Evolutionary conservation across 495 filamentous ascomycete species (phyloP).

Genomic region (Parachaetomium inaequale): DNA sequence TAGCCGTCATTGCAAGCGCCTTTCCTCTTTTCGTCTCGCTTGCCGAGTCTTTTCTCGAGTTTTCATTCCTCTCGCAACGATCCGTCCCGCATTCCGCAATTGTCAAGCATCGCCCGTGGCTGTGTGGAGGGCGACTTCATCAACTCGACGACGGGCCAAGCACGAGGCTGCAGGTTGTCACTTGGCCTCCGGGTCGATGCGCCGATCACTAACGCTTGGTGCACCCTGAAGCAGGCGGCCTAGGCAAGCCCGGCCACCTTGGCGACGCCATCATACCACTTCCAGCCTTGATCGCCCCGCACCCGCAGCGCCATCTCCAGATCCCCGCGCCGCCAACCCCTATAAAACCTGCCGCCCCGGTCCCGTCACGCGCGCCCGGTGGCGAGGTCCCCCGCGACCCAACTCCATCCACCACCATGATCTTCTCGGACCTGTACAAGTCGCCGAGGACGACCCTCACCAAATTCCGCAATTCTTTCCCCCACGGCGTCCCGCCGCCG

Average conservation of each 20-base stretch:
- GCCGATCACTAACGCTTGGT: constrained; percentile 27
- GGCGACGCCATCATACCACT: constrained; percentile 33
- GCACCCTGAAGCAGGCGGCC: constrained; percentile 13
- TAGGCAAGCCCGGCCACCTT: constrained; percentile 21
- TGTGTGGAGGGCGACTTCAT: not conserved
- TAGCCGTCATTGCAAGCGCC: not conserved
- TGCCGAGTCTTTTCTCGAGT: not conserved
- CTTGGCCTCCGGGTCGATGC: constrained; percentile 23
- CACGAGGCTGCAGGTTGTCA: constrained; percentile 7
- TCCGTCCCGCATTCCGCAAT: not conserved
- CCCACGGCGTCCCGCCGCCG: constrained; percentile 22
- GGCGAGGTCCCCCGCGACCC: constrained; percentile 15
- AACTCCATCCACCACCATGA: constrained; percentile 30
- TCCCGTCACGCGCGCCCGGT: constrained; percentile 24
- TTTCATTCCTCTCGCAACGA: not conserved
- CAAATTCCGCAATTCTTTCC: constrained; percentile 39
- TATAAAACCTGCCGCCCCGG: constrained; percentile 25
- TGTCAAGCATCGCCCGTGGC: not conserved
- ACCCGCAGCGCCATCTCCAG: constrained; percentile 17
- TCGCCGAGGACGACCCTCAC: constrained; percentile 38
- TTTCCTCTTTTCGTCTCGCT: not conserved
- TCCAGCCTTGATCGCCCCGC: constrained; percentile 28
- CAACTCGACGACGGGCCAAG: not conserved
- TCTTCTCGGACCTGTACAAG: constrained; percentile 40
- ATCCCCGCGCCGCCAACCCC: constrained; percentile 17